Conservation (phyloP, 495 filamentous ascomycete species). For the Annulohypoxylon bovei region DNA sequence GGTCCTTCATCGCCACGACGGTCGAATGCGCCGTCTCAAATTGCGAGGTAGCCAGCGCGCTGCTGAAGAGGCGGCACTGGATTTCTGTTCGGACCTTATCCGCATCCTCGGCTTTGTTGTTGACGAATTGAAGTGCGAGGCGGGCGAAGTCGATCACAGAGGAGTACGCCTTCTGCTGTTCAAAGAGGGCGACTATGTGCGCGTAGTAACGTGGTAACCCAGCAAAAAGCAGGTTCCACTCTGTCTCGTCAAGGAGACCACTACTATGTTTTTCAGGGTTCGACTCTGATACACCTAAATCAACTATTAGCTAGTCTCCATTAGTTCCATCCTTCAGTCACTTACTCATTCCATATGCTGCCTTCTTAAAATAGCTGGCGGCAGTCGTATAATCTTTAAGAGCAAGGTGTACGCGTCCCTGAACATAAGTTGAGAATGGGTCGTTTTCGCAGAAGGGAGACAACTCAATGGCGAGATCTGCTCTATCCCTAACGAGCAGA, state of each 20-base stretch:
- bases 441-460: conserved; percentile 70
- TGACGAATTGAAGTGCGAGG: conserved; percentile 74
- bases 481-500: conserved; percentile 72
- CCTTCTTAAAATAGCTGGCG: conserved; percentile 79
- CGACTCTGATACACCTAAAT: conserved; percentile 36
- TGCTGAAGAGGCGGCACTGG: conserved; percentile 83
- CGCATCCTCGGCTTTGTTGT: conserved; percentile 52
- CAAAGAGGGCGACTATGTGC: conserved; percentile 85
- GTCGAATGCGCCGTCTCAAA: conserved; percentile 86
- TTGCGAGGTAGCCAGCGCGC: conserved; percentile 76
- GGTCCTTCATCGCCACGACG: conserved; percentile 74
- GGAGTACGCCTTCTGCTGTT: conserved; percentile 75
- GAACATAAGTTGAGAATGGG: conserved; percentile 84
- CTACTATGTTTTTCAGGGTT: conserved; percentile 58
- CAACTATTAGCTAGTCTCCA: conserved; percentile 19
- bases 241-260: conserved; percentile 74
- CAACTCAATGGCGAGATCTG: conserved; percentile 81
- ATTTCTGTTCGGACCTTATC: conserved; percentile 68
- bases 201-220: conserved; percentile 86
- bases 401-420: conserved; percentile 80
- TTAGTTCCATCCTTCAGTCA: conserved; percentile 22
- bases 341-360: conserved; percentile 83
- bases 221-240: conserved; percentile 75
- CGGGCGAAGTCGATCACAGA: conserved; percentile 87
- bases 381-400: conserved; percentile 77